These are phyloP conservation scores for Hypomyces rosellus DNA, from an alignment of 2,329 filamentous ascomycete species.

Conservation along the genomic window DNA sequence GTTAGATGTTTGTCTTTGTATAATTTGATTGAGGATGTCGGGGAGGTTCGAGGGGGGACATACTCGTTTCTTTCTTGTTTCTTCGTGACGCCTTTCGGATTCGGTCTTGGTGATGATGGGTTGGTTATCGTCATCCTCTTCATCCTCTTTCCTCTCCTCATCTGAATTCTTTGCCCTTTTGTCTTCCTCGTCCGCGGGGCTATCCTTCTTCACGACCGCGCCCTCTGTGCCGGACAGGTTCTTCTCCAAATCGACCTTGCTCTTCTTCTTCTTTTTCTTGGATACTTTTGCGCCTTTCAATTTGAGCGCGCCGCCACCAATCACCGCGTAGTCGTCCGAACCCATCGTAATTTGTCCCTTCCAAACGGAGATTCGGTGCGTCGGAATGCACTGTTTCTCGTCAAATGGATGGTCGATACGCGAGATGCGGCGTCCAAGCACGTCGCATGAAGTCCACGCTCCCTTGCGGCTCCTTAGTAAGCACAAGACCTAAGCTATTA, in stretches of 20 bases:
- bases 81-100: conserved; percentile 73
- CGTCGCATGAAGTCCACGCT: too few species aligned
- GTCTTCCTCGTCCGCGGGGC: conserved; percentile 21
- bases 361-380: too few species aligned
- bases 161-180: conserved; percentile 21
- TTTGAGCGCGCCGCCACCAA: conserved; percentile 69
- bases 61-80: conserved; percentile 74
- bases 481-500: too few species aligned
- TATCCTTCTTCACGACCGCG: conserved; percentile 11
- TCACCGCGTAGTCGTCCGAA: conserved; percentile 65
- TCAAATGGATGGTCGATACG: background rate
- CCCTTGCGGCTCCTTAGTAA: too few species aligned
- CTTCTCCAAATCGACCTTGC: conserved; percentile 41
- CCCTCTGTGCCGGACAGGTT: conserved; percentile 30
- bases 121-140: conserved; percentile 26
- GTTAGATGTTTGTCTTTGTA: background rate
- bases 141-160: conserved; percentile 20
- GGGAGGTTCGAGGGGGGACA: conserved; percentile 24
- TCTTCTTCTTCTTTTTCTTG: conserved; percentile 62
- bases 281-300: conserved; percentile 69
- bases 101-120: conserved; percentile 64
- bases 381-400: too few species aligned
- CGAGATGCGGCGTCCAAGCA: background rate
- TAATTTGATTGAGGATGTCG: too few species aligned
- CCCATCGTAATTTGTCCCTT: conserved; percentile 45